Evolutionary conservation across 1,284 basidiomycete genomes (phyloP), one percentile per base, ranked within the genome.

Genomic region (Naganishia albida): DNA sequence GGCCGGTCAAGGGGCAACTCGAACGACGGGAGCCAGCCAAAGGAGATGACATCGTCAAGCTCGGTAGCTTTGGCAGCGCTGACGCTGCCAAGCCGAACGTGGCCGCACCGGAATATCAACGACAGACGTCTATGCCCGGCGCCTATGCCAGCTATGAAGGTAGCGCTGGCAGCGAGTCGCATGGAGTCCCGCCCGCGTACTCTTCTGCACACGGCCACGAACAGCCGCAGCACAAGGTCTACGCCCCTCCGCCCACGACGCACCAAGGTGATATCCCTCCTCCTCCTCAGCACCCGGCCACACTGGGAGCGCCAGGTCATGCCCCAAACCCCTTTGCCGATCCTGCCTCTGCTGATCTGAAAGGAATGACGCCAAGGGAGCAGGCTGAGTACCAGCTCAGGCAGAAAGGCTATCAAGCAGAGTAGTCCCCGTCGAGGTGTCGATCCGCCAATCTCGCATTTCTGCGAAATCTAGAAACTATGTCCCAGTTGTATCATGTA

Each of bases 221-320:
- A 15, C 50, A 52, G 16, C 18, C 62, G 18, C 34, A n/a, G n/a
- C 48, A 57, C 30, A 38, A 39, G 8, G 48, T 52, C 16, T 38
- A 64, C n/a, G 55, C 46, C 10, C 43, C 12, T 44, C 50, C 55
- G 26, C 63, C 28, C 20, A n/a, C 28, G 48, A 56, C n/a, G 12
- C 50, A 52, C 30, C 26, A 38, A 26, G 34, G 28, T 13, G 28
- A 20, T 20, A 18, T 38, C 25, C 56, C 48, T 44, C 64, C 64
- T 3, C 64, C 64, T 60, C 64, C 64, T 25, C 64, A 65, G 44
- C 64, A 65, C 39, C 64, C 64, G 2, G 64, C 55, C 20, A 43
- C 57, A 28, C 40, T 53, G 18, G 57, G 40, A 30, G 40, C 30
- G 28, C 57, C 28, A 13, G 51, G 49, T 25, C 63, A 50, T 26